Percentiles rank a stretch among this genome's conserved stretches.
Evolutionary conservation across 129 eudicot species (phyloP).

Genomic region (Flaveria sonorensis): DNA sequence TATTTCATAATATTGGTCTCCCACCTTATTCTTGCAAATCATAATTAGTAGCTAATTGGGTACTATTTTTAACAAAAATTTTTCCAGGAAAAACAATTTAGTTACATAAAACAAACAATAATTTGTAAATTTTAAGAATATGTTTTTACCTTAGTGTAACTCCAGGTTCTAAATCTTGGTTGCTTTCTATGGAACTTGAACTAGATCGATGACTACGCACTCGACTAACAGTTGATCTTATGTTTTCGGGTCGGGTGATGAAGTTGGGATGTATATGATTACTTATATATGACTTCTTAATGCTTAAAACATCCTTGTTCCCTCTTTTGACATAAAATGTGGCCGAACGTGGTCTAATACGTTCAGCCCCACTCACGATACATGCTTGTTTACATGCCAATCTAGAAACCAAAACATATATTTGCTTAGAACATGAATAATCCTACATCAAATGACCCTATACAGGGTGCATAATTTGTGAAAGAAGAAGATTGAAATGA

Average conservation of each 20-base stretch:
- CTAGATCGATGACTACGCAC: no score
- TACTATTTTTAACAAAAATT: no score
- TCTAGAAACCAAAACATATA: conserved; percentile 25
- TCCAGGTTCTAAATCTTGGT: conserved; percentile 21
- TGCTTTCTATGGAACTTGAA: conserved; percentile 2
- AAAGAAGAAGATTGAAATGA: neutral
- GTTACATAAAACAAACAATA: neutral
- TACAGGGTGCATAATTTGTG: neutral
- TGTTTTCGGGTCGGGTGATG: neutral
- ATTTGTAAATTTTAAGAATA: neutral
- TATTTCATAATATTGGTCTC: no score
- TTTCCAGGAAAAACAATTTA: neutral
- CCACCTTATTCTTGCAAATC: no score
- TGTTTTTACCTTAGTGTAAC: conserved; percentile 15
- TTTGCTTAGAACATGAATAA: conserved; percentile 2
- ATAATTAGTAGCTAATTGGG: neutral
- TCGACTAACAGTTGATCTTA: conserved; percentile 19
- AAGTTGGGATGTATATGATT: conserved; percentile 5
- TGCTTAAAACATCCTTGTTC: no score
- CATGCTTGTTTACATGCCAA: conserved; percentile 4
- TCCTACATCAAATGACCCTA: neutral
- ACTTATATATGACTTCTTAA: no score
- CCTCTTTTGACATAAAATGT: neutral
- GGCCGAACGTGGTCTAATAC: neutral
- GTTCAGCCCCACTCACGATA: neutral